Percentiles rank a stretch among this genome's conserved stretches.
Evolutionary conservation across 768 basidiomycete genomes (phyloP).

Genomic region (Lenzites betulinus): DNA sequence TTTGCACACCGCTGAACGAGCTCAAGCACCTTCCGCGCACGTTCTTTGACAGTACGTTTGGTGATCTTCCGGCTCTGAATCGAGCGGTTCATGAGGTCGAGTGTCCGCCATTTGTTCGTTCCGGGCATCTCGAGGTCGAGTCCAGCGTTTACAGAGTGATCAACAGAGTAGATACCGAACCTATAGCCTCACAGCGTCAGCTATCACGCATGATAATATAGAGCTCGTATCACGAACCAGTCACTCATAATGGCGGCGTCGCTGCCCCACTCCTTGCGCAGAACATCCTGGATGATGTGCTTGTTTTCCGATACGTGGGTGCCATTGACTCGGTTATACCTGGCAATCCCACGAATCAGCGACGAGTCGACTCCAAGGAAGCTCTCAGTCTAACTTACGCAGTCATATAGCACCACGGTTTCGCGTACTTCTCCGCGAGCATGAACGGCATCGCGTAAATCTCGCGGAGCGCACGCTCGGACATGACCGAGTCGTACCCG

Average conservation of each 20-base stretch:
- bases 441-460: slow-evolving; percentile 66
- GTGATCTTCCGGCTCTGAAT: slow-evolving; percentile 65
- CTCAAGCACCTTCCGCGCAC: slow-evolving; percentile 66
- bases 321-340: slow-evolving; percentile 78
- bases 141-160: slow-evolving; percentile 69
- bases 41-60: slow-evolving; percentile 61
- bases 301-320: slow-evolving; percentile 68
- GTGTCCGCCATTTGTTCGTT: slow-evolving; percentile 69
- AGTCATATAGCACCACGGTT: slow-evolving; percentile 64
- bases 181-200: slow-evolving; percentile 35
- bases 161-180: slow-evolving; percentile 73
- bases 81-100: slow-evolving; percentile 65
- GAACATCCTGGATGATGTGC: slow-evolving; percentile 57
- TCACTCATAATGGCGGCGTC: slow-evolving; percentile 81
- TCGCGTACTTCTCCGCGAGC: slow-evolving; percentile 50
- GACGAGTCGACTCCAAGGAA: too few species aligned
- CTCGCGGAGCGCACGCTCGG: slow-evolving; percentile 55
- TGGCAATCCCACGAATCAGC: slow-evolving; percentile 25
- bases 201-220: background rate
- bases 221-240: slow-evolving; percentile 51
- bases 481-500: slow-evolving; percentile 55
- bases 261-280: slow-evolving; percentile 75
- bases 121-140: slow-evolving; percentile 84
- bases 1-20: slow-evolving; percentile 69
- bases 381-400: slow-evolving; percentile 42